phyloP scores from a whole-genome alignment of 208 protist genomes.

The Acanthamoeba healyi region DNA sequence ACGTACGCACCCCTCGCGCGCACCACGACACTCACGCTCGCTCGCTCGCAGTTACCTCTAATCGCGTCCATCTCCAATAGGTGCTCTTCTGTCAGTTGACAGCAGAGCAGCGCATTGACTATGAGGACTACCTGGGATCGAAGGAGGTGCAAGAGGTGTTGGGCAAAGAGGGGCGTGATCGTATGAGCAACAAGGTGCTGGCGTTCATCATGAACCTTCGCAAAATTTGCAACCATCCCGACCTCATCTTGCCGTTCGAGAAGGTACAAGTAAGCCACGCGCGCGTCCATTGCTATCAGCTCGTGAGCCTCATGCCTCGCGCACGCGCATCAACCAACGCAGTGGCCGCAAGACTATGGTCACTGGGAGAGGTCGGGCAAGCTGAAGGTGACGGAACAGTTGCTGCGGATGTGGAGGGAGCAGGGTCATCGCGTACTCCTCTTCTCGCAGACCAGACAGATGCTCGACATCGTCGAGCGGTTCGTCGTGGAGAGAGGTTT shows the following conservation, averaged over 20 bases:
- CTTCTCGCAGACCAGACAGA: slow-evolving; percentile 98
- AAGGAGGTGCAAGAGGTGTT: slow-evolving; percentile 70
- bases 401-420: slow-evolving; percentile 95
- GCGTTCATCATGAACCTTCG: slow-evolving; percentile 88
- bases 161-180: slow-evolving; percentile 74
- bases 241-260: slow-evolving; percentile 81
- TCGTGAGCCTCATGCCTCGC: too few relatives aligned
- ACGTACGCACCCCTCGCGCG: slow-evolving; percentile 86
- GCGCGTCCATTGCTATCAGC: too few relatives aligned
- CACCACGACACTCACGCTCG: too few relatives aligned
- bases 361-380: slow-evolving; percentile 93
- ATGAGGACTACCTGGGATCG: slow-evolving; percentile 87
- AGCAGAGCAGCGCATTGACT: slow-evolving; percentile 93
- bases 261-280: not conserved
- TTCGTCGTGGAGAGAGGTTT: slow-evolving; percentile 88
- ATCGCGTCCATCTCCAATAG: too few relatives aligned
- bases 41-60: not conserved
- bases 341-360: slow-evolving; percentile 76
- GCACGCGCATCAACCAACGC: not conserved
- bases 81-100: slow-evolving; percentile 96
- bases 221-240: slow-evolving; percentile 95
- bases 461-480: slow-evolving; percentile 98
- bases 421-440: slow-evolving; percentile 96
- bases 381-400: slow-evolving; percentile 93
- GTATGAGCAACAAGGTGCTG: slow-evolving; percentile 77